These are phyloP conservation scores for Pseudomassariella vexata DNA, from an alignment of 2,329 filamentous ascomycete genomes.

Conservation along the genomic window DNA sequence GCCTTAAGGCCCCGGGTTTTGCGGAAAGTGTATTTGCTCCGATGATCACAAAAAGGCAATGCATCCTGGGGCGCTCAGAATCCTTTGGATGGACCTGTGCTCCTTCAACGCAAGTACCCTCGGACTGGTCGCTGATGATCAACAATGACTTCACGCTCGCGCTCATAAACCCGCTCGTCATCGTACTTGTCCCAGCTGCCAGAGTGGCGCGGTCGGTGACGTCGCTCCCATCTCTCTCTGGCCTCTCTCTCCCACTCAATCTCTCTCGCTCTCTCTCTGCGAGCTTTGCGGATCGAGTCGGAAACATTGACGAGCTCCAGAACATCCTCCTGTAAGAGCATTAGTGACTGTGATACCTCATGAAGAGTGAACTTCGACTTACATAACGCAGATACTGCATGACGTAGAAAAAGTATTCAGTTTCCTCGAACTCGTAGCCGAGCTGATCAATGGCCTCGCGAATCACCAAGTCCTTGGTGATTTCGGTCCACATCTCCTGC, in stretches of 20 bases:
- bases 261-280: slow-evolving; percentile 46
- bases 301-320: slow-evolving; percentile 76
- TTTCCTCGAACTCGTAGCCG: slow-evolving; percentile 89
- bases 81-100: too few relatives aligned
- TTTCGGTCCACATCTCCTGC: slow-evolving; percentile 87
- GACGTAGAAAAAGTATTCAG: slow-evolving; percentile 82
- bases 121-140: too few relatives aligned
- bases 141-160: too few relatives aligned
- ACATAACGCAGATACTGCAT: slow-evolving; percentile 87
- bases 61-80: too few relatives aligned
- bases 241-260: slow-evolving; percentile 55
- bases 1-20: too few relatives aligned
- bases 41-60: too few relatives aligned
- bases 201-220: slow-evolving; percentile 28
- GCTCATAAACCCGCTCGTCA: slow-evolving; percentile 61
- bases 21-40: too few relatives aligned
- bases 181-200: slow-evolving; percentile 37
- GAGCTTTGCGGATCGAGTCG: slow-evolving; percentile 68
- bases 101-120: too few relatives aligned
- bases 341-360: not conserved
- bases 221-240: slow-evolving; percentile 43
- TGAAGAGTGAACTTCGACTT: slow-evolving; percentile 46
- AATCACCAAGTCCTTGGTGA: slow-evolving; percentile 86
- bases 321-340: slow-evolving; percentile 67
- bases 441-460: slow-evolving; percentile 79